A percentile compares a stretch with the other conserved stretches of the same genome.
Evolutionary conservation across 352 stramenopile species (phyloP).

Genomic region (Pythium graminicola): DNA sequence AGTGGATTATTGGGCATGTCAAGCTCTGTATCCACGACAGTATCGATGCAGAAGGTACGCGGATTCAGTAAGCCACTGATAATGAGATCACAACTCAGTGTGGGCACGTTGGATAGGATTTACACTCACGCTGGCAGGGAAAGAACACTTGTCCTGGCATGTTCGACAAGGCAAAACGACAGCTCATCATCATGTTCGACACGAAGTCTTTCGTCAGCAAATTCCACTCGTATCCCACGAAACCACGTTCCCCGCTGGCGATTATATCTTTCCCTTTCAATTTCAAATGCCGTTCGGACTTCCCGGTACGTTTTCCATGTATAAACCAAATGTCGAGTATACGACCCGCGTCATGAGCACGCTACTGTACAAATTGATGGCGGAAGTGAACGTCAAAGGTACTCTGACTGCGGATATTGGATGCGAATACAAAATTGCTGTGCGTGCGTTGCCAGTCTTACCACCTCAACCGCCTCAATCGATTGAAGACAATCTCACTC

Average conservation of each 20-base stretch:
- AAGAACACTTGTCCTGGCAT: constrained; percentile 12
- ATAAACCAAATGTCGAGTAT: not conserved
- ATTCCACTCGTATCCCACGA: constrained; percentile 1
- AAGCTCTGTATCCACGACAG: not conserved
- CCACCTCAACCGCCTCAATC: not conserved
- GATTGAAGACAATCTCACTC: not conserved
- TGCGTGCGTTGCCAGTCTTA: constrained; percentile 3
- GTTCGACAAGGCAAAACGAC: constrained; percentile 6
- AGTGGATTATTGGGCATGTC: constrained; percentile 9
- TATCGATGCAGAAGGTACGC: constrained; percentile 12
- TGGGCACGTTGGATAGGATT: constrained; percentile 3
- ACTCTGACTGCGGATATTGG: constrained; percentile 8
- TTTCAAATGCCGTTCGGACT: constrained; percentile 8
- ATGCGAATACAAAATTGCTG: not conserved
- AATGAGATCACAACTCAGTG: too few relatives aligned
- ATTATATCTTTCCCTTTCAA: constrained; percentile 13
- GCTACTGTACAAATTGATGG: constrained; percentile 12
- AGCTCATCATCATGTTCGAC: constrained; percentile 8
- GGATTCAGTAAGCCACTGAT: too few relatives aligned
- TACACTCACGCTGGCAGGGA: not conserved
- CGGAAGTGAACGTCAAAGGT: constrained; percentile 6
- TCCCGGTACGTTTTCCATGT: not conserved
- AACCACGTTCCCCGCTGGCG: constrained; percentile 4
- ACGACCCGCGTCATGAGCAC: constrained; percentile 3
- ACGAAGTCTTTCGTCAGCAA: constrained; percentile 3